These are phyloP conservation scores for Ormosia semicastrata DNA, from an alignment of 306 rosid genomes.

Conservation along the genomic window DNA sequence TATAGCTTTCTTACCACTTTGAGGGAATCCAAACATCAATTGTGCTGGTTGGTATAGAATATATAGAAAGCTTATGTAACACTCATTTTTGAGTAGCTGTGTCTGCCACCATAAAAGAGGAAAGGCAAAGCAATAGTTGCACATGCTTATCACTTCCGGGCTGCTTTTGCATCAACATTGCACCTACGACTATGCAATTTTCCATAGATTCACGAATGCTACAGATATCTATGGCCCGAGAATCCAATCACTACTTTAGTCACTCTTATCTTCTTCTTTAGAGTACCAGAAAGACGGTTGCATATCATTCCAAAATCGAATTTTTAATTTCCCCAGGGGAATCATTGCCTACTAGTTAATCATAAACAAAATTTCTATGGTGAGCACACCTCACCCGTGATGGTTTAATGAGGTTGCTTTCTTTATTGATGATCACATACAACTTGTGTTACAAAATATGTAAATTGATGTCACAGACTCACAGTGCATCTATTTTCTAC, in stretches of 20 bases:
- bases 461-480: not conserved
- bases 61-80: conserved; percentile 24
- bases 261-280: not conserved
- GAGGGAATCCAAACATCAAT: conserved; percentile 33
- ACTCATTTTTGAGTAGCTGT: not conserved
- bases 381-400: not conserved
- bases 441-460: not conserved
- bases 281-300: not conserved
- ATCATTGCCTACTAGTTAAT: conserved; percentile 7
- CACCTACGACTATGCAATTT: not conserved
- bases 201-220: not conserved
- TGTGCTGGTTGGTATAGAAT: conserved; percentile 19
- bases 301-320: not conserved
- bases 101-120: conserved; percentile 32
- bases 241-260: conserved; percentile 15
- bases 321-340: not conserved
- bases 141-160: conserved; percentile 35
- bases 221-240: conserved; percentile 22
- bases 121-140: not conserved
- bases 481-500: not conserved
- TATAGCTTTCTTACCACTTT: conserved; percentile 24
- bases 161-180: conserved; percentile 35
- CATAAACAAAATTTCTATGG: not conserved
- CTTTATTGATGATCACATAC: not conserved
- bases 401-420: not conserved